phyloP scores from a whole-genome alignment of 805 yeast genomes.

The Hanseniaspora valbyensis region DNA sequence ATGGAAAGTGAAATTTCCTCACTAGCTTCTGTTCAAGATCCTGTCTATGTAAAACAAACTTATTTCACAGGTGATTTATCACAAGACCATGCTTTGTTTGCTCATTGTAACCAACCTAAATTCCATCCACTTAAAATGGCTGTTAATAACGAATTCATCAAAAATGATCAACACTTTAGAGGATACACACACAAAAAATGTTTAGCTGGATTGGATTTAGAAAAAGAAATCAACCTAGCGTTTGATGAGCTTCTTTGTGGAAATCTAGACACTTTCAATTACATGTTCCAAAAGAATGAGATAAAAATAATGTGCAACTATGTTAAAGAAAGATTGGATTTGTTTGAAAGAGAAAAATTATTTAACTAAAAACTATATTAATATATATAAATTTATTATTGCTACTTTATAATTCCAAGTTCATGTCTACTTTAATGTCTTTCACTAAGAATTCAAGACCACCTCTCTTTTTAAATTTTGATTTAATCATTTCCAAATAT shows the following conservation, averaged over 20 bases:
- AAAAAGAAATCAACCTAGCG: slow-evolving; percentile 16
- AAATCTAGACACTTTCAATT: neutral
- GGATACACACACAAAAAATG: slow-evolving; percentile 17
- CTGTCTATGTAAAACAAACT: neutral
- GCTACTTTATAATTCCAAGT: slow-evolving; percentile 9
- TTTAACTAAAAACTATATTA: neutral
- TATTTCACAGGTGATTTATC: slow-evolving; percentile 16
- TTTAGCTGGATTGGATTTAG: slow-evolving; percentile 23
- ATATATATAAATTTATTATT: too few relatives aligned
- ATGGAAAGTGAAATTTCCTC: neutral
- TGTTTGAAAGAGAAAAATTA: slow-evolving; percentile 9
- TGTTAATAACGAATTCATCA: slow-evolving; percentile 17
- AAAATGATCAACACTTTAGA: slow-evolving; percentile 23
- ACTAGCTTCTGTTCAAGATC: neutral
- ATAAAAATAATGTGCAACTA: slow-evolving; percentile 9
- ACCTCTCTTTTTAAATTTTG: slow-evolving; percentile 15
- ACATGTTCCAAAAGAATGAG: slow-evolving; percentile 4
- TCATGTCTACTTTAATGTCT: slow-evolving; percentile 11
- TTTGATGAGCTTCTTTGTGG: slow-evolving; percentile 10
- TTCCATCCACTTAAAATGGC: slow-evolving; percentile 28
- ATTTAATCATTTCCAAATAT: slow-evolving; percentile 15
- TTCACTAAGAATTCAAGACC: slow-evolving; percentile 15
- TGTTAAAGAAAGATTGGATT: slow-evolving; percentile 8
- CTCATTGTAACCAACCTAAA: slow-evolving; percentile 32
- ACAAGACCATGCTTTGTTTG: slow-evolving; percentile 25